Base-by-base conservation (phyloP, 345 rosid species). In the sweet orange (Citrus sinensis) region DNA sequence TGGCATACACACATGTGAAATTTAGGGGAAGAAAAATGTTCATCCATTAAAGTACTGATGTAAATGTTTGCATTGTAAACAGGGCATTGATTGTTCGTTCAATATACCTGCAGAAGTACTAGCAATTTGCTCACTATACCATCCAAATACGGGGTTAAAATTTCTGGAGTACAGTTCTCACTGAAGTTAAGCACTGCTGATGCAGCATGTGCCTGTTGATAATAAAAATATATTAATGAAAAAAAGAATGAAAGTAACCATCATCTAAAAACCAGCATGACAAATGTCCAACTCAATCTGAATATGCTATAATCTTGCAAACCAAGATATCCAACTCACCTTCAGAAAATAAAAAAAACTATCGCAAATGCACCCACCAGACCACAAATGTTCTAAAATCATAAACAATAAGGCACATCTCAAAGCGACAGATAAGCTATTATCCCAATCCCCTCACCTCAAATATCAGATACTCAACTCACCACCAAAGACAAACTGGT, bases 111-210 rank as follows among this genome's bases (percentile, higher is more conserved):
- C 63, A 97, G 84, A 70, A 97, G 90, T 39, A 93, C 92, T 78
- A 97, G 99, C 82, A 97, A 86, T 87, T 97, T 97, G 91, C 98
- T 88, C 84, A 97, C 98, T 35, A 97, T 83, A 56, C 94, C 98
- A 64, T 97, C 99, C 66, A 97, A 80, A 81, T 97, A 97, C 16
- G 94, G 93, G 24, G 92, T 86, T 78, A 97, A 85, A 79, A 97
- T 94, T 82, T 91, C 99, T 11, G 99, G 96, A 30, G 99, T 93
- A 82, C 99, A 97, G 83, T 94, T 97, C 86, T 97, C 99, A 67
- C 99, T 97, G 83, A 94, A 97, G 87, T 97, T 97, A 63, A 97
- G 98, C 55, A 97, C 94, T 10, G 99, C 99, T 32, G 99, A 97
- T 60, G 99, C 98, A 85, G 99, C 98, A 90, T 97, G 99, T 54